phyloP scores from a whole-genome alignment of 331 rosid genomes.

The Saraca asoca region DNA sequence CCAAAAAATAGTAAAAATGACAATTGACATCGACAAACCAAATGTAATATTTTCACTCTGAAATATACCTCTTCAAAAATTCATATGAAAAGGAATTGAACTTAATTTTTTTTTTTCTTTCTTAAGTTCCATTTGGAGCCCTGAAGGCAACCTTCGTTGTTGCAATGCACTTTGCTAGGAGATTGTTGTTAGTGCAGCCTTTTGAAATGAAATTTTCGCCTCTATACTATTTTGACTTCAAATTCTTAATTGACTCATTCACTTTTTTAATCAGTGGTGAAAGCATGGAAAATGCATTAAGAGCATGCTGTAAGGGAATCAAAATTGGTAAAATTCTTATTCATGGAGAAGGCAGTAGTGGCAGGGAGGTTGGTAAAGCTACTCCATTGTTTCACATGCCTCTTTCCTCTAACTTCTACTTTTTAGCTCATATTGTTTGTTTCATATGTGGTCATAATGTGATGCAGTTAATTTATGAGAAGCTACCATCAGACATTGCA shows the following conservation, averaged over 20 bases:
- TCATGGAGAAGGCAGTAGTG: constrained; percentile 79
- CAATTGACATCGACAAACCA: no score
- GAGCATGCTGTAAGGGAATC: constrained; percentile 93
- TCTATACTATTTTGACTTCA: neutral
- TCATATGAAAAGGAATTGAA: no score
- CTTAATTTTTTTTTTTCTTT: no score
- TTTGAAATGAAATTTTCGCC: neutral
- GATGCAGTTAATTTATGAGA: constrained; percentile 81
- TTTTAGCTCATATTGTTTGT: no score
- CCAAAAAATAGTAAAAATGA: no score
- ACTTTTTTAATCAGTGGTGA: constrained; percentile 58
- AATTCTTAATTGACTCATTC: constrained; percentile 16
- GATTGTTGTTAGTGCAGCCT: no score
- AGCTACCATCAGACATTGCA: constrained; percentile 77
- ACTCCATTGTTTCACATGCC: neutral
- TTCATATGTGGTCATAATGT: constrained; percentile 21
- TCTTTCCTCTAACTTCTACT: no score
- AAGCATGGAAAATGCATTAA: constrained; percentile 92
- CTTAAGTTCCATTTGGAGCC: no score
- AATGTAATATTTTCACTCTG: no score
- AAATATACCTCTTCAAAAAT: no score
- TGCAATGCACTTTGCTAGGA: no score
- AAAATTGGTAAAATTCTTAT: constrained; percentile 91
- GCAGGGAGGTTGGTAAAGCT: constrained; percentile 62
- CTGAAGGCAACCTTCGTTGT: no score